phyloP scores from a whole-genome alignment of 805 yeast species.

The Suhomyces canberraensis region DNA sequence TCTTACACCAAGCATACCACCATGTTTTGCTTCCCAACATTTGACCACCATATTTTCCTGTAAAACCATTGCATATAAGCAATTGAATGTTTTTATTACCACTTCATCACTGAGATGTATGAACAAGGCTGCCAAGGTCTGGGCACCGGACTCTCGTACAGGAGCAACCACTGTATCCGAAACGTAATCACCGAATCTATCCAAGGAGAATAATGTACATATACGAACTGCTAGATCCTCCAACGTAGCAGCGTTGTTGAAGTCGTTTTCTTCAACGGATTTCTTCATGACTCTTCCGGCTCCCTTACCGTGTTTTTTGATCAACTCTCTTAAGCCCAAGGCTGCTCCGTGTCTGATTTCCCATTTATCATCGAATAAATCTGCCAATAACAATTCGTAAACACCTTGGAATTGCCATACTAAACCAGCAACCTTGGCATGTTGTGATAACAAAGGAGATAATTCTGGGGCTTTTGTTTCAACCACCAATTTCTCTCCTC shows the following conservation, averaged over 20 bases:
- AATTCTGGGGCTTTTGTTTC: constrained; percentile 69
- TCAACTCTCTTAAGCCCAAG: constrained; percentile 83
- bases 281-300: constrained; percentile 79
- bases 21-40: constrained; percentile 98
- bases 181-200: constrained; percentile 94
- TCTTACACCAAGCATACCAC: constrained; percentile 90
- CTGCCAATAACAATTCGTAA: constrained; percentile 74
- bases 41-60: constrained; percentile 55
- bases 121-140: constrained; percentile 83
- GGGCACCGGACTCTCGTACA: constrained; percentile 95
- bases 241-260: constrained; percentile 62
- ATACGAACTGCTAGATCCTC: constrained; percentile 87
- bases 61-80: constrained; percentile 64
- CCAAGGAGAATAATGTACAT: constrained; percentile 84
- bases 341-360: constrained; percentile 96
- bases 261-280: constrained; percentile 57
- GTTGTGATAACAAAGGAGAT: constrained; percentile 66
- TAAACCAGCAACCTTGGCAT: constrained; percentile 65
- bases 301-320: constrained; percentile 76
- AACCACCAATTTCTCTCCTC: constrained; percentile 77
- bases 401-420: constrained; percentile 96
- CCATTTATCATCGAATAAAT: constrained; percentile 84
- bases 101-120: constrained; percentile 64
- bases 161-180: constrained; percentile 98
- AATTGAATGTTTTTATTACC: constrained; percentile 60